phyloP scores from a whole-genome alignment of 1,284 basidiomycete species.

The Pisolithus thermaeus region DNA sequence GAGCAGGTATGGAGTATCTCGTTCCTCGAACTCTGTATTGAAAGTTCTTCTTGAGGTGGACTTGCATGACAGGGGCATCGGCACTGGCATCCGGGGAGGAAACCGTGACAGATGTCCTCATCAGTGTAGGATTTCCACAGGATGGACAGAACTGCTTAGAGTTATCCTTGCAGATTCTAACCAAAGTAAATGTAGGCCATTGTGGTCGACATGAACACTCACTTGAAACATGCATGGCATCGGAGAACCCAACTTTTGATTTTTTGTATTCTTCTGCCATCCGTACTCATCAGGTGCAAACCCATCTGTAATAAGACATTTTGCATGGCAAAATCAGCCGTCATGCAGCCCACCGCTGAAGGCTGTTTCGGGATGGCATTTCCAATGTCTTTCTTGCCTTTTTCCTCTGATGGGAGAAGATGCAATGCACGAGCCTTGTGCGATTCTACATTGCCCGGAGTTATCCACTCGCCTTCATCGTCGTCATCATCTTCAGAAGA shows the following conservation, averaged over 20 bases:
- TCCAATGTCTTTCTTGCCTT: constrained; percentile 31
- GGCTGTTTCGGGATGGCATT: constrained; percentile 38
- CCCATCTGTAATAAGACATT: constrained; percentile 97
- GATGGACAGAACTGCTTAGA: constrained; percentile 97
- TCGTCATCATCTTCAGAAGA: constrained; percentile 70
- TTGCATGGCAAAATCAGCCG: constrained; percentile 98
- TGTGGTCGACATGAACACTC: constrained; percentile 30
- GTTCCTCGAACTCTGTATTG: constrained; percentile 92
- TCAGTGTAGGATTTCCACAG: constrained; percentile 89
- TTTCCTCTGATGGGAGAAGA: constrained; percentile 52
- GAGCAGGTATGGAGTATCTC: constrained; percentile 88
- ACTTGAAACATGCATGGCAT: constrained; percentile 99
- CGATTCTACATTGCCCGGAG: constrained; percentile 78
- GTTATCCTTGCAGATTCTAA: constrained; percentile 91
- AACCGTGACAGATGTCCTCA: constrained; percentile 89
- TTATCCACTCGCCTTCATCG: constrained; percentile 94
- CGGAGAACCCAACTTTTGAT: constrained; percentile 95
- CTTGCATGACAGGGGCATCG: constrained; percentile 61
- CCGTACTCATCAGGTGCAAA: constrained; percentile 84
- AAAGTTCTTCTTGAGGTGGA: constrained; percentile 93
- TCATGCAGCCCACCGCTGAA: constrained; percentile 84
- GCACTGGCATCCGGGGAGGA: constrained; percentile 56
- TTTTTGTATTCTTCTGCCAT: constrained; percentile 86
- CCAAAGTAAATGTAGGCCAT: constrained; percentile 3
- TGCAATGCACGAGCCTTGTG: constrained; percentile 90